Base-by-base conservation (phyloP, 2,329 filamentous ascomycete species). In the Aspergillus versicolor region DNA sequence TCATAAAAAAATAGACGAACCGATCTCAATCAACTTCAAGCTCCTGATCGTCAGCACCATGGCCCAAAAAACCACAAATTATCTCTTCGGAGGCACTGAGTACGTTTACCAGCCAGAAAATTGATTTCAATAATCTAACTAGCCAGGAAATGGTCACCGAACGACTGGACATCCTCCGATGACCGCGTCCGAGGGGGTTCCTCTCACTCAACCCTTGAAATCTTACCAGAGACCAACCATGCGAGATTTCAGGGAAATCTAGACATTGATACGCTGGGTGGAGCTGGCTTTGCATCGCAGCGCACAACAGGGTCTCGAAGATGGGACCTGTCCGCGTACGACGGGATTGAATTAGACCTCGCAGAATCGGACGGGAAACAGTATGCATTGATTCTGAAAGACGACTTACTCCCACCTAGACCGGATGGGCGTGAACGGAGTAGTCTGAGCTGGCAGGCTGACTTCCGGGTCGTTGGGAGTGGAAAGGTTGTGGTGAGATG, bases 211-310 rank as follows among this genome's bases (percentile, higher is more conserved):
- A 72, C 79, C 59, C 70, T 85, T n/a, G 72, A 70, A 42, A 54
- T 57, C 21, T 72, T 73, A 47, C 58, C 67, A 38, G 71, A 70
- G 19, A 61, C 70, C 13, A 62, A 71, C 3, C 72, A 69, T 4
- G 83, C 81, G 4, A 72, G 70, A 8, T 92, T 92, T 75, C 75
- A 84, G 61, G 90, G 91, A 2, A 78, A 79, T 22, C 81, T 94
- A 19, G 90, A 94, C 73, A 91, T 88, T 61, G 82, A 81, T 52
- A 85, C 89, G 0, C 84, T 94, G 0, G 90, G 90, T 24, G 90
- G 89, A 30, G 90, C 91, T 1, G 91, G 91, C 5, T 94, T 95
- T 69, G 90, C 90, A 9, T 90, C 87, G 4, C 91, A 93, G 70
- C 83, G 88, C 46, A 91, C 88, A 4, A 73, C 73, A 40, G 83